These are phyloP conservation scores for Pythium volutum DNA, from an alignment of 352 stramenopile genomes.

Conservation along the genomic window DNA sequence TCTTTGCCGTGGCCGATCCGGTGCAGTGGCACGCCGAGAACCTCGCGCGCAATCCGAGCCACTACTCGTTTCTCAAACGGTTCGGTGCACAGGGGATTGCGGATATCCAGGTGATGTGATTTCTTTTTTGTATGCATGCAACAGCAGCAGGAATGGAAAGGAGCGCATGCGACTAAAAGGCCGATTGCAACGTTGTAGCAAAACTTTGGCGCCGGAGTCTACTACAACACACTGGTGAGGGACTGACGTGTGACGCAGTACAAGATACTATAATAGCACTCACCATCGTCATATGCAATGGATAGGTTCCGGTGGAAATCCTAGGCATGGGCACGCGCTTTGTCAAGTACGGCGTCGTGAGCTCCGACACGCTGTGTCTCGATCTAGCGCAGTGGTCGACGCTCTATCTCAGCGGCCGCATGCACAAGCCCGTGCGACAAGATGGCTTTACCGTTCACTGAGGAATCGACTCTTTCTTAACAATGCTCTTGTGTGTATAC, in stretches of 20 bases:
- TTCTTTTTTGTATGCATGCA: too few species aligned
- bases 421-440: conserved; percentile 79
- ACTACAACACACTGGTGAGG: conserved; percentile 82
- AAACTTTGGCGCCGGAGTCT: conserved; percentile 74
- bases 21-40: conserved; percentile 81
- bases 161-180: too few species aligned
- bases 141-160: too few species aligned
- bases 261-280: too few species aligned
- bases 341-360: conserved; percentile 91
- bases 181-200: conserved; percentile 26
- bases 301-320: conserved; percentile 51
- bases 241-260: not conserved
- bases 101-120: conserved; percentile 61
- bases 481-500: too few species aligned
- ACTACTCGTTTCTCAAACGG: conserved; percentile 82
- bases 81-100: conserved; percentile 56
- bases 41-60: conserved; percentile 59
- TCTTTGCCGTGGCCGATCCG: conserved; percentile 85
- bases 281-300: too few species aligned
- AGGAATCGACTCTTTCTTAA: too few species aligned
- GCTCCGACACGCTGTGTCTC: conserved; percentile 66
- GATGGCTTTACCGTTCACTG: too few species aligned
- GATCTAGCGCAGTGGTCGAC: conserved; percentile 80
- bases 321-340: conserved; percentile 57
- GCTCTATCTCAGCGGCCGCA: conserved; percentile 84